Base-by-base conservation (phyloP, 768 basidiomycete genomes). In the Pleurotus pulmonarius region DNA sequence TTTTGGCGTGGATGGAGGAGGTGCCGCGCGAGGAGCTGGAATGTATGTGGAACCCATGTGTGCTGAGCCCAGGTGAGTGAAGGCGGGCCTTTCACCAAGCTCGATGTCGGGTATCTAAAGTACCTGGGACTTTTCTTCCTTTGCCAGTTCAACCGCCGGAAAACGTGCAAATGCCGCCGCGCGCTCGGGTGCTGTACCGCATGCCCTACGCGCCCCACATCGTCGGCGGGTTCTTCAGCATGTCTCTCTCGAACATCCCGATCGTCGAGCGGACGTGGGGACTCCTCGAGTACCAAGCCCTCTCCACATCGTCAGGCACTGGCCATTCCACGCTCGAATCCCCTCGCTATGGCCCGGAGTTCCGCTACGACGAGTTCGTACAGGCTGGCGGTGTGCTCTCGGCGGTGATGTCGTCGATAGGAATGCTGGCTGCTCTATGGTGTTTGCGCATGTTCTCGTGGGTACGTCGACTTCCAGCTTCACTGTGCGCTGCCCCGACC, bases 361-460 rank as follows among this genome's bases (percentile, higher is more conserved):
- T 97, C 75, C 73, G 73, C 44, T 96, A 94, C 67, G 83, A 85
- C 51, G 93, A 94, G 68, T 88, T 88, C 57, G 16, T 81, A 60
- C 72, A 69, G 3, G 74, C 71, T 47, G 65, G 69, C 4, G 74
- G 73, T 26, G 66, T 65, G 18, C 4, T 83, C 4, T 63, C 71
- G n/a, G 75, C 81, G 8, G 44, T 78, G 8, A 64, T 64, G 15
- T 48, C 79, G 12, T 61, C 71, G 9, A 24, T 78, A 26, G 74
- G 68, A 8, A 58, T 75, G 22, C 58, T 65, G 5, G 34, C 74
- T 12, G 55, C 81, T 44, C 18, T 8, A 3, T 5, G 58, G 5
- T 40, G 41, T 24, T 16, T 58, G 15, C 61, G 61, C 25, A 52
- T 71, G 39, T 60, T 79, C 46, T 63, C 69, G 43, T 75, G 76